Percentiles rank a stretch among this genome's conserved stretches.
Conservation (phyloP, 306 rosid genomes). For the Dalbergia cochinchinensis region DNA sequence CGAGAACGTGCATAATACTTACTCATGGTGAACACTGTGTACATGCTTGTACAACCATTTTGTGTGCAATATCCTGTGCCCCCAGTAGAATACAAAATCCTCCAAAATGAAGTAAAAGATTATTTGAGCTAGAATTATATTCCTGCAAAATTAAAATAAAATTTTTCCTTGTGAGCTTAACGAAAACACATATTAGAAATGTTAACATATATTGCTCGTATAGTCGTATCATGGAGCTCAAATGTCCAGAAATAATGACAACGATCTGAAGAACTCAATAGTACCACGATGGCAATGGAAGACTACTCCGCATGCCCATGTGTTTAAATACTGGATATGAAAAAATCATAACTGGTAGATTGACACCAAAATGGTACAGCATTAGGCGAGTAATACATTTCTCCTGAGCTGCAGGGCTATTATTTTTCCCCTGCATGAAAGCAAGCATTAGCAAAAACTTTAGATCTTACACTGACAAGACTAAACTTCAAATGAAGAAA, state of each 20-base stretch:
- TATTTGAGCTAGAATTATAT: conserved; percentile 66
- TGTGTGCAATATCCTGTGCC: conserved; percentile 87
- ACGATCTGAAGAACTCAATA: conserved; percentile 63
- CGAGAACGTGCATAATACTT: conserved; percentile 45
- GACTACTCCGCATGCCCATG: conserved; percentile 86
- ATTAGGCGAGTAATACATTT: conserved; percentile 76
- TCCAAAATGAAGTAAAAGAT: conserved; percentile 83
- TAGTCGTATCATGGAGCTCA: neutral
- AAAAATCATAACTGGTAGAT: conserved; percentile 75
- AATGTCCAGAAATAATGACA: conserved; percentile 31
- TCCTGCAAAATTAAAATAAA: conserved; percentile 64
- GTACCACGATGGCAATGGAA: conserved; percentile 96
- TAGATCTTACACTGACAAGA: conserved; percentile 4
- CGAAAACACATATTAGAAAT: conserved; percentile 16
- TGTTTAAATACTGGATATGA: conserved; percentile 78
- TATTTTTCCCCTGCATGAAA: conserved; percentile 69
- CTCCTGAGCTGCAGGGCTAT: conserved; percentile 82
- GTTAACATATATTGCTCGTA: neutral
- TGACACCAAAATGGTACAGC: conserved; percentile 81
- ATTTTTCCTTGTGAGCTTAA: neutral
- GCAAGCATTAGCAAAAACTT: conserved; percentile 36
- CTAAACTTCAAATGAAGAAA: neutral
- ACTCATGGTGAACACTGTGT: conserved; percentile 91
- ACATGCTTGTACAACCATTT: conserved; percentile 91
- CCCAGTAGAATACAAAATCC: conserved; percentile 95